A percentile compares a stretch with the other conserved stretches of the same genome.
Conservation (phyloP, 2,329 filamentous ascomycete species). For the Cercospora canescens region DNA sequence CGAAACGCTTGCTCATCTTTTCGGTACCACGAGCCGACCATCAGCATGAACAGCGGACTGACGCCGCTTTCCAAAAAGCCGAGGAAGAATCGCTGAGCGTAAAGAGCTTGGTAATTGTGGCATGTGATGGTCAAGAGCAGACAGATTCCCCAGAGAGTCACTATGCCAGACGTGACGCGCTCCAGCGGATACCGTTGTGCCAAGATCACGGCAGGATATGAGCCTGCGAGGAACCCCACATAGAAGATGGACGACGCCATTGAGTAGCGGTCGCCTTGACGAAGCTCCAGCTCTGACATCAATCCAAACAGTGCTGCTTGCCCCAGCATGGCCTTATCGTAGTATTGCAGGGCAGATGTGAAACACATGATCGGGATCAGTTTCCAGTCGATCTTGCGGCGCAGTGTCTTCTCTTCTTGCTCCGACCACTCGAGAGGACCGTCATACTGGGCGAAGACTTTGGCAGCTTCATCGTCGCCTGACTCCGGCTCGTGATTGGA, state of each 20-base stretch:
- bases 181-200: conserved; percentile 42
- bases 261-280: conserved; percentile 44
- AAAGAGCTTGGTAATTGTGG: not conserved
- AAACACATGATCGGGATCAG: conserved; percentile 50
- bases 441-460: not conserved
- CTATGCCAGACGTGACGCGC: not conserved
- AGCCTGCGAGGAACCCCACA: conserved; percentile 50
- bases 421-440: conserved; percentile 40
- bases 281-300: conserved; percentile 35
- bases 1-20: conserved; percentile 33
- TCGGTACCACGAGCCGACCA: conserved; percentile 39
- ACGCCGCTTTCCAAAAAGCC: conserved; percentile 59
- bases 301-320: conserved; percentile 52
- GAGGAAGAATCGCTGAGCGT: not conserved
- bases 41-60: conserved; percentile 59
- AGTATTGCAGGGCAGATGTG: conserved; percentile 51
- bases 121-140: not conserved
- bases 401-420: conserved; percentile 45
- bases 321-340: conserved; percentile 56
- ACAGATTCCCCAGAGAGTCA: not conserved
- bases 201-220: conserved; percentile 46
- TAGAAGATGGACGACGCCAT: conserved; percentile 51
- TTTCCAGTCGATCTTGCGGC: conserved; percentile 45
- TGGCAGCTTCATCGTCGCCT: not conserved
- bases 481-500: not conserved